Evolutionary conservation across 1,139 yeast genomes (phyloP).

Genomic region (Scheffersomyces stambukii): DNA sequence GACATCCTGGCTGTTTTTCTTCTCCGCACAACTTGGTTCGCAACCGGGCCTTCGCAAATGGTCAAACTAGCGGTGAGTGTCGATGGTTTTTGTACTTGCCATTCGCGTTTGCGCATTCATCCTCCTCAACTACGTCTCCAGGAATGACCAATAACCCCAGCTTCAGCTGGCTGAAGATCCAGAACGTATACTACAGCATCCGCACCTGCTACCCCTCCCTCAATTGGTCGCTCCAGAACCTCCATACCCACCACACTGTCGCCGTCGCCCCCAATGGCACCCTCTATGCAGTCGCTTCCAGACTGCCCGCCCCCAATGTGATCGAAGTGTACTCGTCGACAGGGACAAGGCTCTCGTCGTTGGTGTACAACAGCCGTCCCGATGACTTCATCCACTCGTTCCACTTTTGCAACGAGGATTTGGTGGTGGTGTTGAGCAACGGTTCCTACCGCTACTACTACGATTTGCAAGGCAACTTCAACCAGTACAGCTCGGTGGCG

Average conservation of each 20-base stretch:
- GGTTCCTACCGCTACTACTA: constrained; percentile 60
- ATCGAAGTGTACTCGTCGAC: constrained; percentile 51
- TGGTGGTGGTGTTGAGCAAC: constrained; percentile 56
- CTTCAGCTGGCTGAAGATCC: constrained; percentile 59
- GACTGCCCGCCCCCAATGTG: constrained; percentile 29
- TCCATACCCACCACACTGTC: constrained; percentile 25
- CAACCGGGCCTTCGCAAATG: too few relatives aligned
- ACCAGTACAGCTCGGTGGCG: constrained; percentile 40
- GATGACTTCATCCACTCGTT: constrained; percentile 57
- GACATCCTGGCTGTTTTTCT: neutral
- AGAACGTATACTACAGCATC: constrained; percentile 56
- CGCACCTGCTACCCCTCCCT: constrained; percentile 40
- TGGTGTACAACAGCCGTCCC: constrained; percentile 49
- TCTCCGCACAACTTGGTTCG: neutral
- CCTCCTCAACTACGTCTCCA: too few relatives aligned
- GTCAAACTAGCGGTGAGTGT: constrained; percentile 1
- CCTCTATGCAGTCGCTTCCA: constrained; percentile 35
- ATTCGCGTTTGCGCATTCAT: neutral
- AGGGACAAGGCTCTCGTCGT: constrained; percentile 45
- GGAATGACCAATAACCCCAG: constrained; percentile 38
- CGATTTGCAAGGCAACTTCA: constrained; percentile 66
- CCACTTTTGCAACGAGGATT: constrained; percentile 49
- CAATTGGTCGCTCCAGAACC: constrained; percentile 32
- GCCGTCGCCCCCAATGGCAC: constrained; percentile 28
- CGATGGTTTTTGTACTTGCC: neutral